Base-by-base conservation (phyloP, 164 flowering plant species). In the Umbilicus rupestris region DNA sequence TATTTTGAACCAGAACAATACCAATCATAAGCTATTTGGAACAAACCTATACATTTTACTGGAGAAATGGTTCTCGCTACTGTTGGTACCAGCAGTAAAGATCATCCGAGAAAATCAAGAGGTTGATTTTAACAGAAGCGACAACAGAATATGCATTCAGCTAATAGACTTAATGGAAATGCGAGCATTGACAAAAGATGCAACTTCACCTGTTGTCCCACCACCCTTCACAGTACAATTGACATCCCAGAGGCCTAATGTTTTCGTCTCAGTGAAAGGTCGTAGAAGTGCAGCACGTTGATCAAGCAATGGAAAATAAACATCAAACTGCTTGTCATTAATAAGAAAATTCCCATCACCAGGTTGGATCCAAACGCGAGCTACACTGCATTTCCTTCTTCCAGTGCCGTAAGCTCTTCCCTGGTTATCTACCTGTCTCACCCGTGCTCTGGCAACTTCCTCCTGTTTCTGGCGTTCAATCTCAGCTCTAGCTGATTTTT, bases 341-440 rank as follows among this genome's bases (percentile, higher is more conserved):
- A 94, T 72, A 9, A 72, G n/a, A 68, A 91, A 87, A 37, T 85
- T 84, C 17, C 97, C 99, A 37, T 84, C 83, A 20, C 99, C 99
- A 72, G 97, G 97, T 75, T 94, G 82, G 77, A 94, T 64, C 90
- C 92, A 94, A 33, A 94, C 97, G 77, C 96, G 92, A 26, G 99
- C 99, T 19, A 91, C 72, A 67, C 99, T 92, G 73, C 94, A 85
- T 77, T 94, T 94, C 80, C 99, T 82, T 77, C 84, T 84, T 70
- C 99, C 99, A 19, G 97, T 91, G 67, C 96, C 99, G 79, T 94
- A 94, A 72, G 99, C 89, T 77, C 95, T 87, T 57, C 97, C 99
- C 67, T 89, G 84, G 1, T 84, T 89, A 75, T 92, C 97, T 19
- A 92, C 96, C 71, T 79, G 78, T 73, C 90, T 83, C 57, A 91